Conservation (phyloP, 1,284 basidiomycete species). For the Leucoagaricus sp. region DNA sequence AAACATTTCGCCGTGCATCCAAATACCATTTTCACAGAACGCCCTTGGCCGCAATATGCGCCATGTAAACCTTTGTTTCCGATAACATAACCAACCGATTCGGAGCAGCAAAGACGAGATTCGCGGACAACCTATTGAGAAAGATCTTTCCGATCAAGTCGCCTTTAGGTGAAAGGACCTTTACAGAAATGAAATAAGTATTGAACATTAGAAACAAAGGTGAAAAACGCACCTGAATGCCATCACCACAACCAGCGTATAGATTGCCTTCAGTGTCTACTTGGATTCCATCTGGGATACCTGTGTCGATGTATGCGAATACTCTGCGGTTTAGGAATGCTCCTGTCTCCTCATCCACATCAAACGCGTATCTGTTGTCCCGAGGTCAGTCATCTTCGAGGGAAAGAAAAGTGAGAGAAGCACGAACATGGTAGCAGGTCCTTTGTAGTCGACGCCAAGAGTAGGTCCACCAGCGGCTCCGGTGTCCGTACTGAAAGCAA, state of each 20-base stretch:
- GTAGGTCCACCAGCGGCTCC: conserved; percentile 52
- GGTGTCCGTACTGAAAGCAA: conserved; percentile 49
- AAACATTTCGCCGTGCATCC: neutral
- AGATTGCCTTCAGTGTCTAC: conserved; percentile 69
- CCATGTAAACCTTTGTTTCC: conserved; percentile 68
- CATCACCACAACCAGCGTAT: conserved; percentile 58
- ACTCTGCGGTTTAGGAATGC: conserved; percentile 64
- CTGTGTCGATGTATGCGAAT: conserved; percentile 71
- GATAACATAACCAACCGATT: conserved; percentile 67
- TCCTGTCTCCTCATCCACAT: conserved; percentile 61
- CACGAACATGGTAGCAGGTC: conserved; percentile 58
- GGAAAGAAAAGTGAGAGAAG: too few relatives aligned
- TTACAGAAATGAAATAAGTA: neutral
- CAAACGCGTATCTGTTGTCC: conserved; percentile 62
- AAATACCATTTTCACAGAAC: neutral
- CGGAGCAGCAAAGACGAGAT: conserved; percentile 68
- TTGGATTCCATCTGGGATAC: conserved; percentile 74
- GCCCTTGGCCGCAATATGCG: conserved; percentile 48
- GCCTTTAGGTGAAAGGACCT: conserved; percentile 68
- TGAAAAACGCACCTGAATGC: neutral
- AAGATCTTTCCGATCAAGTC: conserved; percentile 77
- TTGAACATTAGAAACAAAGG: neutral
- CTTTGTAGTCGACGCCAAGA: conserved; percentile 45
- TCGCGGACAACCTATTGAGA: conserved; percentile 56
- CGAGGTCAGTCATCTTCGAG: neutral